phyloP scores from a whole-genome alignment of 768 basidiomycete species.

The Pisolithus orientalis region DNA sequence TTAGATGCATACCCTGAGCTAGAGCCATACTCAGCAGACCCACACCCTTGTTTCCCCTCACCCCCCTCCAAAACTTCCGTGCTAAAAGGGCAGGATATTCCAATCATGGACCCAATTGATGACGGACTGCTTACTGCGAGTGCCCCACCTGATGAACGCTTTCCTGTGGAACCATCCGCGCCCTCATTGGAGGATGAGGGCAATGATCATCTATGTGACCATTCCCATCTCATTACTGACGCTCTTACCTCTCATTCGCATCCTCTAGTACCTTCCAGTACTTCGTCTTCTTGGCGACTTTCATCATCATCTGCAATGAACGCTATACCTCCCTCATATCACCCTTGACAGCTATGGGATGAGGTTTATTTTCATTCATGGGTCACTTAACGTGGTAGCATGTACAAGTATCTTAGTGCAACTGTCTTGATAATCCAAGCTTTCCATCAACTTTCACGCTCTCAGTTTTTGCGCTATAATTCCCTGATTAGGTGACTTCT shows the following conservation, averaged over 20 bases:
- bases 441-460: background rate
- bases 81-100: conserved; percentile 25
- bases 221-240: background rate
- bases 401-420: conserved; percentile 21
- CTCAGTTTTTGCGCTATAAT: too few relatives aligned
- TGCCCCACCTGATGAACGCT: conserved; percentile 26
- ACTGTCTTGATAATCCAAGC: conserved; percentile 1
- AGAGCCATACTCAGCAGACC: background rate
- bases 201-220: background rate
- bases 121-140: conserved; percentile 27
- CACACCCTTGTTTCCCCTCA: conserved; percentile 19
- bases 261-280: background rate
- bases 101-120: conserved; percentile 20
- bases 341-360: conserved; percentile 14
- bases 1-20: conserved; percentile 14
- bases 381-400: background rate
- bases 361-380: conserved; percentile 1
- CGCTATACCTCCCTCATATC: conserved; percentile 23
- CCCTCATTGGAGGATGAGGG: conserved; percentile 25
- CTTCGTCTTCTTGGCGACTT: background rate
- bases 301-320: conserved; percentile 4
- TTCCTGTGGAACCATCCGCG: conserved; percentile 41
- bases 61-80: conserved; percentile 38
- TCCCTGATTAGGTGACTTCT: too few relatives aligned
- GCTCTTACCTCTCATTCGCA: background rate